Evolutionary conservation across 495 filamentous ascomycete genomes (phyloP), one percentile per base, ranked within the genome.

Genomic region (Xylaria castorea): DNA sequence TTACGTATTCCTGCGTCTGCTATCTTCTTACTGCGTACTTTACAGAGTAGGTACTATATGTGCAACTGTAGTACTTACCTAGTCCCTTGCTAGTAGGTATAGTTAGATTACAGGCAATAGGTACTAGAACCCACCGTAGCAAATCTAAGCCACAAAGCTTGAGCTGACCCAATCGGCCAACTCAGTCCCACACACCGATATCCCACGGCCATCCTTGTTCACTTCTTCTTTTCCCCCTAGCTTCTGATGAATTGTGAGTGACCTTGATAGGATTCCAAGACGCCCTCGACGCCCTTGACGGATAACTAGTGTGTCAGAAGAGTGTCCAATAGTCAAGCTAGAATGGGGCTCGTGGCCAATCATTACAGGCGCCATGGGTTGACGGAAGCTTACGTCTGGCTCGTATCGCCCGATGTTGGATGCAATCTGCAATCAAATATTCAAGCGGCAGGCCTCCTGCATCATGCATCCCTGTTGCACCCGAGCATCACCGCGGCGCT

Each of bases 81-180:
- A 38, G 8, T 38, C 20, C 58, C 2, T 38, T 53, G 20, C n/a
- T 22, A 53, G 50, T 32, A 58, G 51, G 27, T 57, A 30, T 50
- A 51, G 48, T 51, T 51, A 22, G 48, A 51, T 51, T 51, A 25
- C 48, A 51, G 48, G 48, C 12, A 22, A 51, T 22, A 25, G 7
- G n/a, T n/a, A n/a, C n/a, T n/a, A 51, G 48, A 51, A 51, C 25
- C 48, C 48, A 51, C 53, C 6, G 34, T 30, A 3, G 12, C 40
- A n/a, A 20, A 61, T 44, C 44, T 27, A 51, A 57, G 66, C 66
- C 66, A 68, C 66, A 68, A 68, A 68, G 66, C 66, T 68, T 68
- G 36, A 44, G n/a, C 48, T 42, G 50, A 57, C 66, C 66, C 66
- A 50, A 42, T 57, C 46, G 32, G 46, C 50, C 48, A 42, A 57